phyloP scores from a whole-genome alignment of 805 yeast genomes.

The Metschnikowia reukaufii region DNA sequence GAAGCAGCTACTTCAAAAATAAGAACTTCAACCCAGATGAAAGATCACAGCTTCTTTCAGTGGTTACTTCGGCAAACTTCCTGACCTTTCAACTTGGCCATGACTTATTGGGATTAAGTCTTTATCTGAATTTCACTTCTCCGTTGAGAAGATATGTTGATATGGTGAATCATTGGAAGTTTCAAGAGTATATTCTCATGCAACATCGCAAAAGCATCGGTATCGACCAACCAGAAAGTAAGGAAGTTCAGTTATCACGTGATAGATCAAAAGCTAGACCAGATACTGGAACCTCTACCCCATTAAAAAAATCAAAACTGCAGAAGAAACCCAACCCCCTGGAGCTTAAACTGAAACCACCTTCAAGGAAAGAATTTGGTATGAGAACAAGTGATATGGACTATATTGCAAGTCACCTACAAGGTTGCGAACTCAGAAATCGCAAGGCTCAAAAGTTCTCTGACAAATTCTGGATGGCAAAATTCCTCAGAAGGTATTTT shows the following conservation, averaged over 20 bases:
- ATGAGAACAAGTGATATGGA: slow-evolving; percentile 27
- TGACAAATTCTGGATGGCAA: slow-evolving; percentile 40
- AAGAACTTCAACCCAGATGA: slow-evolving; percentile 37
- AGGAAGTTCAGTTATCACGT: slow-evolving; percentile 1
- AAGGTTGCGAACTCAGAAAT: slow-evolving; percentile 42
- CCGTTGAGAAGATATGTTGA: slow-evolving; percentile 30
- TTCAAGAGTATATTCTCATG: slow-evolving; percentile 25
- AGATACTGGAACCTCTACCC: too few species aligned
- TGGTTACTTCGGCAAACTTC: slow-evolving; percentile 54
- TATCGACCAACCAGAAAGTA: background rate
- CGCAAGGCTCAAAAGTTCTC: slow-evolving; percentile 28
- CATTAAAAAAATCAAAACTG: background rate
- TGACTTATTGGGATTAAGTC: slow-evolving; percentile 58
- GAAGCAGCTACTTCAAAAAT: slow-evolving; percentile 19
- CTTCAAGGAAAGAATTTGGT: slow-evolving; percentile 2
- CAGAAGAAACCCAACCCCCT: background rate
- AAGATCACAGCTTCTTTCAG: slow-evolving; percentile 42
- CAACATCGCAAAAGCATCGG: background rate
- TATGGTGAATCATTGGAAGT: slow-evolving; percentile 70
- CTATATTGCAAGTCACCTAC: slow-evolving; percentile 43
- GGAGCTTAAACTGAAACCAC: background rate
- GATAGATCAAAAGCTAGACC: background rate
- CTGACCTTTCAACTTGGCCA: slow-evolving; percentile 51
- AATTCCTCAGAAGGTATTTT: slow-evolving; percentile 32
- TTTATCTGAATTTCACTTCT: slow-evolving; percentile 73